phyloP scores from a whole-genome alignment of 2,329 filamentous ascomycete species.

The Fusarium coicis region DNA sequence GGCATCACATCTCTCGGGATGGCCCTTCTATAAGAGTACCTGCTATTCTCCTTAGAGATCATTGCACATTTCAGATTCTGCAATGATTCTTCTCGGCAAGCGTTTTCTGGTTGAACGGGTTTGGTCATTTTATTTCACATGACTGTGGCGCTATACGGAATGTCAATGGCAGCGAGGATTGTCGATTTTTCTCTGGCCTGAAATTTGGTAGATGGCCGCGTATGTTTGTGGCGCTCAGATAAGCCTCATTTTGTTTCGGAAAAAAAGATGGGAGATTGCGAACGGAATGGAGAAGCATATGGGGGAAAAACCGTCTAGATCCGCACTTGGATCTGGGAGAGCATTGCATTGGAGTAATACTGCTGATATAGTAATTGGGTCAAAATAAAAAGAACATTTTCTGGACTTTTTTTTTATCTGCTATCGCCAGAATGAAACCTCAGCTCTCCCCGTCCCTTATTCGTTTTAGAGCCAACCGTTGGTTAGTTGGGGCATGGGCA shows the following conservation, averaged over 20 bases:
- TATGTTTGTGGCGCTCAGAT: slow-evolving; percentile 40
- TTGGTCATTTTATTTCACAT: slow-evolving; percentile 19
- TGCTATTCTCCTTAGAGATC: neutral
- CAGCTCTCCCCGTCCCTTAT: neutral
- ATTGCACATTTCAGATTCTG: neutral
- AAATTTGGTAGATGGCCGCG: slow-evolving; percentile 14
- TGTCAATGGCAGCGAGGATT: slow-evolving; percentile 21
- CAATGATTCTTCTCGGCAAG: neutral
- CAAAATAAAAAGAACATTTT: neutral
- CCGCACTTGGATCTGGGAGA: neutral
- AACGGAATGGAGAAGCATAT: neutral
- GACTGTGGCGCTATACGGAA: slow-evolving; percentile 30
- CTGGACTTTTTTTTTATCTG: neutral
- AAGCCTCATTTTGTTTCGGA: slow-evolving; percentile 14
- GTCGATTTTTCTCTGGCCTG: neutral
- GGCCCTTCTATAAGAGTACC: slow-evolving; percentile 18
- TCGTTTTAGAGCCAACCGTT: neutral
- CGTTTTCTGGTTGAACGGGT: neutral
- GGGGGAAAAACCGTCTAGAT: neutral
- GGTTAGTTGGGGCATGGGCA: neutral
- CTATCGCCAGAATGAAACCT: neutral
- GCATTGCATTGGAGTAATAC: slow-evolving; percentile 20
- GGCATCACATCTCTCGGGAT: slow-evolving; percentile 42
- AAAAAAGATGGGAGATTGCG: slow-evolving; percentile 18
- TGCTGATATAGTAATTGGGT: neutral